Evolutionary conservation across 495 filamentous ascomycete species (phyloP), one percentile per base, ranked within the genome.

Genomic region (Parathielavia hyrcaniae): DNA sequence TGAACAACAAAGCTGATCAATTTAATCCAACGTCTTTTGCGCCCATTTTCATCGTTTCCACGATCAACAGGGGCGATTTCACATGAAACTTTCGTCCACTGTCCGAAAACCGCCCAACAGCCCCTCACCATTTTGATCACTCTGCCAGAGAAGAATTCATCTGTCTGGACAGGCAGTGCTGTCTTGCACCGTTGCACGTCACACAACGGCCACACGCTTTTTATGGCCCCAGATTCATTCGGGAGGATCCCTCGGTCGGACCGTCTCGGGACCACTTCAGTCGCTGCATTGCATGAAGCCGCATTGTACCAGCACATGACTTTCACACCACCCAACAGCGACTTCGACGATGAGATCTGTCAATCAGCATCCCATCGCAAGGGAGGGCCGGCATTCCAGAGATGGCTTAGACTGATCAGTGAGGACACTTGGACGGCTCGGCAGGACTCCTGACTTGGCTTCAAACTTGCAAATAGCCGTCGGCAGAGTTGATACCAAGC

Each of bases 251-350:
- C 16, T 19, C 16, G 41, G 52, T 40, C 13, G 26, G 23, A 19
- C 49, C 36, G 35, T 36, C 12, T 51, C 26, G 17, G 46, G 46
- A 22, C 30, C 17, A n/a, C n/a, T n/a, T n/a, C n/a, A 32, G 20
- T 50, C 36, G 46, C 34, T 22, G 38, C 50, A 11, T 19, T 41
- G 62, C 62, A 64, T 64, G 55, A 61, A 61, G 4, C 16, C 13
- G 51, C 55, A 64, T 50, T 59, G 62, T 64, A 48, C 40, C 14
- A 48, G 17, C 40, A 2, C 10, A 11, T 23, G 19, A 17, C 40
- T 53, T 26, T 9, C 47, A 50, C 17, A n/a, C 16, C 59, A 45
- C 47, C 59, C 49, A 41, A 49, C 52, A 34, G 17, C 34, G 45
- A n/a, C 23, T 17, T 44, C 45, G 17, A 57, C n/a, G n/a, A n/a